Percentiles rank a stretch among this genome's conserved stretches.
Conservation (phyloP, 2,329 filamentous ascomycete species). For the Daldinia sp. region DNA sequence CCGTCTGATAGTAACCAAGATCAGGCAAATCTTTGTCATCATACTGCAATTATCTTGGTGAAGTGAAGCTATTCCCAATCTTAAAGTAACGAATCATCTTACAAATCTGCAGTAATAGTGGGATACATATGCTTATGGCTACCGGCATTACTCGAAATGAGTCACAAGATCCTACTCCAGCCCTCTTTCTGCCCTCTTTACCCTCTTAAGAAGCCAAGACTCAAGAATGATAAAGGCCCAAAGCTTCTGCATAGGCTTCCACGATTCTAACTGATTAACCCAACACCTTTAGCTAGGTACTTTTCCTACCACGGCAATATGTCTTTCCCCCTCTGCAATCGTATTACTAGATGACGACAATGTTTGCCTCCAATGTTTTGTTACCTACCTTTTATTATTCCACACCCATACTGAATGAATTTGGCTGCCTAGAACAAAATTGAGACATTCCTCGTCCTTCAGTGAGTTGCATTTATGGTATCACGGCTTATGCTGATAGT, state of each 20-base stretch:
- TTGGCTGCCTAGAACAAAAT: conserved; percentile 2
- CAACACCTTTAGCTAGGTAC: conserved; percentile 17
- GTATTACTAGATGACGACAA: conserved; percentile 26
- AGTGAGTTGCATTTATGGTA: not conserved
- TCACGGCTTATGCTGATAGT: not conserved
- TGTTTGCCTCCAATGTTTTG: conserved; percentile 19
- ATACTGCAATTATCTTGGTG: conserved; percentile 7
- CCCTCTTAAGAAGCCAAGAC: conserved; percentile 5
- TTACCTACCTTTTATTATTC: conserved; percentile 8
- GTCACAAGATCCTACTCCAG: conserved; percentile 31
- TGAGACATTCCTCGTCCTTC: conserved; percentile 8
- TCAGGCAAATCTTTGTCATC: conserved; percentile 19
- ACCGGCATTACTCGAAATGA: conserved; percentile 2
- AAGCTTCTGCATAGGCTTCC: not conserved
- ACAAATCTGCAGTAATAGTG: conserved; percentile 7
- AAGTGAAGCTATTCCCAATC: conserved; percentile 35
- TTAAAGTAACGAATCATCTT: conserved; percentile 7
- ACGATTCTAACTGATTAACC: conserved; percentile 23
- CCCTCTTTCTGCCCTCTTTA: too few relatives aligned
- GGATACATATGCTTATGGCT: conserved; percentile 14
- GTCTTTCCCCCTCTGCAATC: conserved; percentile 16
- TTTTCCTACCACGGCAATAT: conserved; percentile 8
- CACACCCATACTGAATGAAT: conserved; percentile 10
- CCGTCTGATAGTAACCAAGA: conserved; percentile 27
- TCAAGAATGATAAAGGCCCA: conserved; percentile 12